Percentiles rank a stretch among this genome's conserved stretches.
phyloP scores from a whole-genome alignment of 1,139 yeast species.

The Debaryomycetaceae sp. region DNA sequence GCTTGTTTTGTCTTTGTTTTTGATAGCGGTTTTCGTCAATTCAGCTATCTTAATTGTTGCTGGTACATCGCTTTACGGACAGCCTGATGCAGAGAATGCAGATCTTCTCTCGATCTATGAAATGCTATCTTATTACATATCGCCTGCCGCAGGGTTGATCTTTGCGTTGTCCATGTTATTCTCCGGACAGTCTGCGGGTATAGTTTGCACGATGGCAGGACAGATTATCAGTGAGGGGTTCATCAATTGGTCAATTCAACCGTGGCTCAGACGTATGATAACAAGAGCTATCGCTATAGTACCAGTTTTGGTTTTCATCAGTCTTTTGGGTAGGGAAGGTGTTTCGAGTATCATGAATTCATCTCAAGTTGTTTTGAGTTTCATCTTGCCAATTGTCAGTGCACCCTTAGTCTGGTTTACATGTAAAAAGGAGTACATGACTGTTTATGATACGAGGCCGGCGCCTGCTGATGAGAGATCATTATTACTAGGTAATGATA shows the following conservation, averaged over 20 bases:
- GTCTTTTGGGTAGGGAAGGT: slow-evolving; percentile 67
- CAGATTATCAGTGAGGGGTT: slow-evolving; percentile 81
- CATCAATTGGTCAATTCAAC: slow-evolving; percentile 65
- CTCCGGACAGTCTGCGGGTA: slow-evolving; percentile 79
- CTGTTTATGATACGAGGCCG: slow-evolving; percentile 31
- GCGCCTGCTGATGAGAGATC: slow-evolving; percentile 13
- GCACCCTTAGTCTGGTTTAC: slow-evolving; percentile 77
- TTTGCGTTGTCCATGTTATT: slow-evolving; percentile 73
- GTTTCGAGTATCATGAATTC: slow-evolving; percentile 66
- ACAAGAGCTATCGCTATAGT: slow-evolving; percentile 70
- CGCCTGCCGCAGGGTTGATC: slow-evolving; percentile 68
- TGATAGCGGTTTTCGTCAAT: slow-evolving; percentile 73
- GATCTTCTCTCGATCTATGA: slow-evolving; percentile 73
- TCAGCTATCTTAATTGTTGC: slow-evolving; percentile 72
- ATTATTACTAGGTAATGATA: slow-evolving; percentile 9
- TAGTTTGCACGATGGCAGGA: slow-evolving; percentile 79
- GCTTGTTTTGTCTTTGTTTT: slow-evolving; percentile 58
- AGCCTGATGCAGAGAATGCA: slow-evolving; percentile 63
- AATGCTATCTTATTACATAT: slow-evolving; percentile 55
- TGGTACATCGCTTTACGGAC: slow-evolving; percentile 62
- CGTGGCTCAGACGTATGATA: slow-evolving; percentile 66
- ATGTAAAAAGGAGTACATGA: slow-evolving; percentile 55
- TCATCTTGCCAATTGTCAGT: slow-evolving; percentile 67
- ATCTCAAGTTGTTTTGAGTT: slow-evolving; percentile 69
- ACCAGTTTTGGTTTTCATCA: slow-evolving; percentile 64